Evolutionary conservation across 257 asterid species (phyloP), one percentile per base, ranked within the genome.

Genomic region (Lycium barbarum): DNA sequence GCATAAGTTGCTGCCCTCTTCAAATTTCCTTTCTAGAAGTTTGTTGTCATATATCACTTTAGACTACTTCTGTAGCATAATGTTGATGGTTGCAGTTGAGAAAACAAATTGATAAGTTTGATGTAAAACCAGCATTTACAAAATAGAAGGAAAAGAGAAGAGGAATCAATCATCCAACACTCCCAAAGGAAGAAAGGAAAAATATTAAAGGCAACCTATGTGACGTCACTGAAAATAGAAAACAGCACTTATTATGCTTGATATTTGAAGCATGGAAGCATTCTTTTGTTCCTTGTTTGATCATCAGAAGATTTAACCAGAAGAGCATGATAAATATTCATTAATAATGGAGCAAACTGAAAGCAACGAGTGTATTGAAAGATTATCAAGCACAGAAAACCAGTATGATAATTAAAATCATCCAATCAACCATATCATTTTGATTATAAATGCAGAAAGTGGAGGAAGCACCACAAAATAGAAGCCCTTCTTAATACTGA

Each of bases 231-330:
- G 82, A 36, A 26, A 76, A 76, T 76, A 14, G 63, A 76, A 51
- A 76, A 13, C 43, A 51, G 0, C 35, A 26, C 13, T 76, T 76
- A 3, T 76, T 26, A 76, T 22, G 62, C 22, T 74, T 49, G 81
- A 74, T 49, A 20, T 26, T 49, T 53, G 81, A 74, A 22, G 20
- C 2, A 47, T 73, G 18, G 80, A 11, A 1, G n/a, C 33, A 20
- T 68, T 68, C 80, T 18, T 40, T 71, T 73, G 2, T 20, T n/a
- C 38, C 36, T 73, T 36, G 20, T 68, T 68, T 68, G 76, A 9
- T 68, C 51, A 68, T 68, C 51, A 14, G 51, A 66, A 66, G 74
- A 20, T 62, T 62, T 62, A 22, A 65, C 43, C 72, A 65, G 72
- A 66, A 68, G 61, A 55, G 76, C 47, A 68, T 15, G 76, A 47